Percentiles rank a stretch among this genome's conserved stretches.
phyloP scores from a whole-genome alignment of 73 alveolate species.

The Paraurostyla sp. region DNA sequence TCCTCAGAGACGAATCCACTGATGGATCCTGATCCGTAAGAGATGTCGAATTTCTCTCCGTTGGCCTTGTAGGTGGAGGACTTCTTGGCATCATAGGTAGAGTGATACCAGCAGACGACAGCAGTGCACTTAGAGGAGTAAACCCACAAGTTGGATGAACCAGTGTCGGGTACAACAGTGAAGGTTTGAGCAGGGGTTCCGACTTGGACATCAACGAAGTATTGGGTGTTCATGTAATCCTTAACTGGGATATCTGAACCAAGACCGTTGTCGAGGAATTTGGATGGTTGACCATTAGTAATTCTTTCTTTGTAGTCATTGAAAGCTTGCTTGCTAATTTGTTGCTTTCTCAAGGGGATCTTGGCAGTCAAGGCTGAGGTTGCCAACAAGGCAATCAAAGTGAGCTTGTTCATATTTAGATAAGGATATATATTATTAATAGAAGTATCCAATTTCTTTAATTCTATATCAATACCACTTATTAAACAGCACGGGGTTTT shows the following conservation, averaged over 20 bases:
- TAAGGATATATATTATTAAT: not conserved
- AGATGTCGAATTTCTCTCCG: conserved; percentile 74
- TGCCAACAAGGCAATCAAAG: not conserved
- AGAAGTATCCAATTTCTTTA: not conserved
- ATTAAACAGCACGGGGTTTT: not conserved
- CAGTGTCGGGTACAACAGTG: conserved; percentile 93
- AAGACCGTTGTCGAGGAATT: conserved; percentile 37
- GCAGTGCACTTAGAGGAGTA: conserved; percentile 83
- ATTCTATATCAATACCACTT: not conserved
- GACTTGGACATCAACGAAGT: conserved; percentile 80
- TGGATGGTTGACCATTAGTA: not conserved
- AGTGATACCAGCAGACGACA: conserved; percentile 75
- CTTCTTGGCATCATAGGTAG: conserved; percentile 60
- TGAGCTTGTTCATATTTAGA: conserved; percentile 27
- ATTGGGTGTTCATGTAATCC: conserved; percentile 87
- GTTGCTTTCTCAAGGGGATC: conserved; percentile 31
- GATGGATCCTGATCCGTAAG: conserved; percentile 85
- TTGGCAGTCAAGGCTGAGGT: conserved; percentile 17
- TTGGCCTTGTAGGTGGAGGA: conserved; percentile 73
- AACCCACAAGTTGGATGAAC: conserved; percentile 94
- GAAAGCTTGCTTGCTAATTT: not conserved
- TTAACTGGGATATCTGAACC: conserved; percentile 63
- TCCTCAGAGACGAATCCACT: conserved; percentile 74
- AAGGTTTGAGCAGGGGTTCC: conserved; percentile 91
- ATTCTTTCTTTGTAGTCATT: not conserved